Evolutionary conservation across 306 rosid genomes (phyloP).

Genomic region (Hippophae gyantsensis): DNA sequence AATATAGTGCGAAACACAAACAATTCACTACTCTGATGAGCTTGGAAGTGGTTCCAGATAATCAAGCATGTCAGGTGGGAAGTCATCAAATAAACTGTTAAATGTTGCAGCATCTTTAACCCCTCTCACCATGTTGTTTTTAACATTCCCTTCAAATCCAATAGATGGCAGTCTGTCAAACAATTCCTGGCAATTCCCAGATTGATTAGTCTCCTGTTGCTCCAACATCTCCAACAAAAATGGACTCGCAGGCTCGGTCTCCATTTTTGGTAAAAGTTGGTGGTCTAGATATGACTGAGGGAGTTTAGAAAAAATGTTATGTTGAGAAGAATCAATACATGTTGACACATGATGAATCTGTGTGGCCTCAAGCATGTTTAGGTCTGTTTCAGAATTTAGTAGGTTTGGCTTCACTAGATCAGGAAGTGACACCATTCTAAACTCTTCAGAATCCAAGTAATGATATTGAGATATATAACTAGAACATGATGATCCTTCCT

Average conservation of each 20-base stretch:
- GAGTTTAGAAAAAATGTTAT: constrained; percentile 21
- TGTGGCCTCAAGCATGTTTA: constrained; percentile 17
- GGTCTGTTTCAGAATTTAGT: constrained; percentile 15
- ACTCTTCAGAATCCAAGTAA: constrained; percentile 25
- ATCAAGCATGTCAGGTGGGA: constrained; percentile 41
- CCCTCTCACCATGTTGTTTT: constrained; percentile 1
- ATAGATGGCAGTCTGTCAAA: constrained; percentile 19
- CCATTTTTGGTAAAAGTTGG: constrained; percentile 24
- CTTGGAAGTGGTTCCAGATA: constrained; percentile 34
- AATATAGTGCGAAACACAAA: background rate
- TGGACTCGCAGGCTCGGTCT: constrained; percentile 15
- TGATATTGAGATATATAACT: constrained; percentile 7
- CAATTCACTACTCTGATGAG: constrained; percentile 19
- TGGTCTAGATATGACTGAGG: constrained; percentile 27
- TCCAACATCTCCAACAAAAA: constrained; percentile 20
- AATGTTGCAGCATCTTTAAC: constrained; percentile 11
- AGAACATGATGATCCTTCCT: constrained; percentile 16
- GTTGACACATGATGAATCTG: constrained; percentile 21
- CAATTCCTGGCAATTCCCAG: constrained; percentile 18
- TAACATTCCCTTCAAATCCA: constrained; percentile 3
- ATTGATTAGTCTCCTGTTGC: constrained; percentile 16
- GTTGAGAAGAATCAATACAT: constrained; percentile 30
- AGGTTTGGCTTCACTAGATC: constrained; percentile 29
- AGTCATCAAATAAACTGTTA: constrained; percentile 30
- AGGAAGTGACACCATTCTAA: constrained; percentile 24